Percentiles rank a stretch among this genome's conserved stretches.
Evolutionary conservation across 352 stramenopile genomes (phyloP).

Genomic region (Phytophthora cactorum): DNA sequence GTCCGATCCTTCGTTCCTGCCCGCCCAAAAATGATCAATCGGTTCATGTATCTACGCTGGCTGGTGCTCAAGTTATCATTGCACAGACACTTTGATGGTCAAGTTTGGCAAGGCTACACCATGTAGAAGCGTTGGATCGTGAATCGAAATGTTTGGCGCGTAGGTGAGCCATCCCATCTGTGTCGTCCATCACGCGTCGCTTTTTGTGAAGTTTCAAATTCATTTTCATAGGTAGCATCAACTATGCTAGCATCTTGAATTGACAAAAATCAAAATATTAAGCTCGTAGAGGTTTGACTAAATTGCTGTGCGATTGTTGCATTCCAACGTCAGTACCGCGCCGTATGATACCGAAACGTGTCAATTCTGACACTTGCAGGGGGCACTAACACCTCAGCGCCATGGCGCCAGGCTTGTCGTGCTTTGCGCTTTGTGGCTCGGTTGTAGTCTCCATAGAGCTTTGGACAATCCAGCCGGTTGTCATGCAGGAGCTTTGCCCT

Average conservation of each 20-base stretch:
- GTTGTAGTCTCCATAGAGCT: conserved; percentile 29
- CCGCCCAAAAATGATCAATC: conserved; percentile 1
- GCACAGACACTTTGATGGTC: conserved; percentile 14
- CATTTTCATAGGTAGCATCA: conserved; percentile 1
- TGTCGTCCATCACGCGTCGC: conserved; percentile 13
- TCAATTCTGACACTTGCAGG: conserved; percentile 5
- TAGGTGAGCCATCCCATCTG: conserved; percentile 24
- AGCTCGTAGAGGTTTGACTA: conserved; percentile 16
- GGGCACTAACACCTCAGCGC: conserved; percentile 24
- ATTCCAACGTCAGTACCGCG: conserved; percentile 15
- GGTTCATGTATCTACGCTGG: not conserved
- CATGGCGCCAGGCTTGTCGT: conserved; percentile 35
- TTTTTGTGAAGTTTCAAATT: conserved; percentile 25
- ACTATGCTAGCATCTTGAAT: conserved; percentile 10
- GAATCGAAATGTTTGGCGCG: conserved; percentile 23
- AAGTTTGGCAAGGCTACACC: conserved; percentile 8
- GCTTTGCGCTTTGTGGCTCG: conserved; percentile 35
- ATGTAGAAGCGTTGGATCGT: conserved; percentile 37
- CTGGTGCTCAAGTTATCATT: conserved; percentile 26
- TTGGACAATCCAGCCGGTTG: conserved; percentile 26
- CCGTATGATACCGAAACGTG: conserved; percentile 8
- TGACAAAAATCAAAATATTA: not conserved
- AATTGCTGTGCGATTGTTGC: conserved; percentile 10
- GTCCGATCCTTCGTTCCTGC: conserved; percentile 44
- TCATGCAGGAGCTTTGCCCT: conserved; percentile 22